Base-by-base conservation (phyloP, 805 yeast species). In the Cyberlindnera xylosilytica region DNA sequence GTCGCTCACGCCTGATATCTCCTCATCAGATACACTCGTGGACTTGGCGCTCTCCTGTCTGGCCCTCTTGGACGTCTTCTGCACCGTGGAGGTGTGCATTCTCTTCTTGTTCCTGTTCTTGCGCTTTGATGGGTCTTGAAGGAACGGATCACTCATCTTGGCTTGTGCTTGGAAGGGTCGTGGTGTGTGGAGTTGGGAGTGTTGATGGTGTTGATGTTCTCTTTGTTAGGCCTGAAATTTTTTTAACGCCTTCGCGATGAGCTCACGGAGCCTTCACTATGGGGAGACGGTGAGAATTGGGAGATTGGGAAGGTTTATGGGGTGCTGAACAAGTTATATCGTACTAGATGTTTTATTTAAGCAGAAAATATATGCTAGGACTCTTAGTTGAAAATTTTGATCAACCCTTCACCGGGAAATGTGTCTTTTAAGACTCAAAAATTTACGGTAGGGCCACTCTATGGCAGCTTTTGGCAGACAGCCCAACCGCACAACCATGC, bases 121-220 rank as follows among this genome's bases (percentile, higher is more conserved):
- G 43, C 70, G 79, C 54, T 68, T 69, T 8, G 76, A 66, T 38
- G 85, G 83, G 54, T 79, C 85, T 15, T 78, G 69, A 51, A 81
- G 73, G 59, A 81, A 80, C 7, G 83, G 76, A 61, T 80, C 86
- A 43, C 73, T 73, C 36, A 76, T 76, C 82, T 77, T 65, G 12
- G n/a, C 38, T 26, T 24, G 18, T 38, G 13, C 20, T 18, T 16
- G 13, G n/a, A n/a, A n/a, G n/a, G n/a, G n/a, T 33, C n/a, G 20
- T 18, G 20, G 22, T 38, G 11, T 17, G 22, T 35, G 10, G n/a
- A 17, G 20, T n/a, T 30, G 35, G 16, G 20, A 6, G 10, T 30
- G 36, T 38, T 22, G 9, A 20, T 20, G 15, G 24, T 12, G 30
- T 19, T 6, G 29, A 23, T 26, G 27, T 26, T 8, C 26, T 24